Evolutionary conservation across 164 flowering plant genomes (phyloP).

Genomic region (Platanus orientalis): DNA sequence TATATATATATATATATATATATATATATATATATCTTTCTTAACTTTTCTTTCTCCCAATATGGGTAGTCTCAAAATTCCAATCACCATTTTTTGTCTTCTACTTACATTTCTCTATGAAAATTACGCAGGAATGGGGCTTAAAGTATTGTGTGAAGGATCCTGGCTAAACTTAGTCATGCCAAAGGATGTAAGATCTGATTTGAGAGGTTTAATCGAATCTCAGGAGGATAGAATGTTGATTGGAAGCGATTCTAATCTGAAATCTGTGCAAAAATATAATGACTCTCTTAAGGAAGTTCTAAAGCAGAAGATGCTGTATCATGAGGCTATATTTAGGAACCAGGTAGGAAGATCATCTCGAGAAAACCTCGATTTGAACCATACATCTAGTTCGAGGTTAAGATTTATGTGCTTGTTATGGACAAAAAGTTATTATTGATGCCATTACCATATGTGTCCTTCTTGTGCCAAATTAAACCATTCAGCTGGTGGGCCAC

Average conservation of each 20-base stretch:
- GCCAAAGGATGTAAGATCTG: constrained; percentile 2
- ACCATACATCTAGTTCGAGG: too few relatives aligned
- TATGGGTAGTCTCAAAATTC: too few relatives aligned
- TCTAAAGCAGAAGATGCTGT: constrained; percentile 37
- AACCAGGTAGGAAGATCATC: constrained; percentile 35
- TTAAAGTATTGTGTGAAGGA: constrained; percentile 6
- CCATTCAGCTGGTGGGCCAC: background rate
- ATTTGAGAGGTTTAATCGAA: constrained; percentile 10
- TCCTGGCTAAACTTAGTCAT: background rate
- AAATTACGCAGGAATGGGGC: constrained; percentile 12
- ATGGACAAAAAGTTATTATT: too few relatives aligned
- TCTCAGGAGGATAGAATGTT: constrained; percentile 25
- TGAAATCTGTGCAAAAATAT: constrained; percentile 21
- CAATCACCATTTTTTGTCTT: too few relatives aligned
- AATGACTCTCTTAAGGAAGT: constrained; percentile 27
- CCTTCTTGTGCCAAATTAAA: too few relatives aligned
- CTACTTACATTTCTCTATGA: background rate
- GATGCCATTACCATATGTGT: too few relatives aligned
- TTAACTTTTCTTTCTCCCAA: too few relatives aligned
- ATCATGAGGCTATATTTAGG: constrained; percentile 41
- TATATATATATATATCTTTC: too few relatives aligned
- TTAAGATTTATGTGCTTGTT: too few relatives aligned
- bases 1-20: too few relatives aligned
- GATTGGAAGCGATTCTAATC: constrained; percentile 22
- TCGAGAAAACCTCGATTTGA: background rate